These are phyloP conservation scores for Stagonosporopsis cucurbitacearum DNA, from an alignment of 2,329 filamentous ascomycete species.

Conservation along the genomic window DNA sequence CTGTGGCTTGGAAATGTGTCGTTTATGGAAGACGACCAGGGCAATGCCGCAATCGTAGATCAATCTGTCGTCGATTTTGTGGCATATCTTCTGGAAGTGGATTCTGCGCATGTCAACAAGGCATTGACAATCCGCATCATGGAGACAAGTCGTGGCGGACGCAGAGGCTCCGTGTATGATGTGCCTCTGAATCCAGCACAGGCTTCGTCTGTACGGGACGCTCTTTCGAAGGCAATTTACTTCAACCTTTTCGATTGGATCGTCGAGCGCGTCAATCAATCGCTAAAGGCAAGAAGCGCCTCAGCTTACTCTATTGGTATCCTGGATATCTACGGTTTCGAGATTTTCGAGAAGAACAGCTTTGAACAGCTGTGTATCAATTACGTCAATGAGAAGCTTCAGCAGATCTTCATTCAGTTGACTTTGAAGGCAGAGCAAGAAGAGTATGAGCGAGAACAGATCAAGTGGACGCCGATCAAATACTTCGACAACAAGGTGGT, in stretches of 20 bases:
- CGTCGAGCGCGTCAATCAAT: conserved; percentile 87
- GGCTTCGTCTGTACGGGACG: conserved; percentile 85
- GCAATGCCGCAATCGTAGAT: conserved; percentile 85
- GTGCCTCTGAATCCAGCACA: conserved; percentile 86
- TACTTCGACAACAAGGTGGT: conserved; percentile 99
- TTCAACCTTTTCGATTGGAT: conserved; percentile 99
- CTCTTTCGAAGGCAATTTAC: conserved; percentile 93
- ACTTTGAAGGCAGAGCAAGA: conserved; percentile 97
- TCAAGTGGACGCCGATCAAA: conserved; percentile 98
- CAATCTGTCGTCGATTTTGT: conserved; percentile 93
- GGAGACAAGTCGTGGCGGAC: conserved; percentile 70
- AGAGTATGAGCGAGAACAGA: conserved; percentile 94
- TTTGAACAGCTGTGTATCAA: conserved; percentile 99
- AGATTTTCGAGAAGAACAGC: conserved; percentile 98
- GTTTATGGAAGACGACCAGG: conserved; percentile 86
- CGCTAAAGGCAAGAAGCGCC: conserved; percentile 77
- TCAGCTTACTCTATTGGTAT: conserved; percentile 91
- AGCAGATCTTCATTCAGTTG: conserved; percentile 98
- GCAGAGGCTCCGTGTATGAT: conserved; percentile 71
- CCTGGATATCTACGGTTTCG: conserved; percentile 98
- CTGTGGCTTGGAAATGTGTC: conserved; percentile 95
- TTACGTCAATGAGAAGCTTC: conserved; percentile 98
- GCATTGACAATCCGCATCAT: conserved; percentile 90
- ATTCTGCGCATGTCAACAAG: conserved; percentile 78
- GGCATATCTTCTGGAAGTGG: conserved; percentile 90